Conservation (phyloP, 2,329 filamentous ascomycete species). For the Verticillium zaregamsianum region DNA sequence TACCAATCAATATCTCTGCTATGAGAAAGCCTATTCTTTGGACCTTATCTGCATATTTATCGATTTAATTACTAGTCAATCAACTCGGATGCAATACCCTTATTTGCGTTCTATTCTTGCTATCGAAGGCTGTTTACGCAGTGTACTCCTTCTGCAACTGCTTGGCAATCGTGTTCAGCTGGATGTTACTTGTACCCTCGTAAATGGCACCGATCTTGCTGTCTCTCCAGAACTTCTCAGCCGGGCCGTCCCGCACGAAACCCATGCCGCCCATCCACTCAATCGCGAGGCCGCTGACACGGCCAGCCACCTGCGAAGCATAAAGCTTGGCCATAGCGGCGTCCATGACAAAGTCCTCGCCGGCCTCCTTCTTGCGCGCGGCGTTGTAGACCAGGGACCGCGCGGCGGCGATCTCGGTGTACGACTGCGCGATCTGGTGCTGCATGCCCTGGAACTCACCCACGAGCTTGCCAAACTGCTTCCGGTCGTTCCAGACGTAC, state of each 20-base stretch:
- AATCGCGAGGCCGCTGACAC: slow-evolving; percentile 78
- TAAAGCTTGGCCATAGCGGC: slow-evolving; percentile 98
- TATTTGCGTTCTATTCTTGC: background rate
- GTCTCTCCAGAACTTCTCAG: slow-evolving; percentile 97
- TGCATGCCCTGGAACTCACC: slow-evolving; percentile 99
- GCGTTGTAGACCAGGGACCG: slow-evolving; percentile 94
- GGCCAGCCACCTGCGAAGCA: slow-evolving; percentile 85
- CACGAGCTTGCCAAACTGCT: slow-evolving; percentile 90
- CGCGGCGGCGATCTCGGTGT: slow-evolving; percentile 88
- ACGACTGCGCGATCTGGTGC: slow-evolving; percentile 95
- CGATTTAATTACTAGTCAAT: background rate
- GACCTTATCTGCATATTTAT: no score
- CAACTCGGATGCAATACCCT: background rate
- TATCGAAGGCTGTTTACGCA: slow-evolving; percentile 15
- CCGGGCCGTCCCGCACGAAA: slow-evolving; percentile 91
- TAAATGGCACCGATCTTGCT: slow-evolving; percentile 99
- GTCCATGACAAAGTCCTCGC: slow-evolving; percentile 90
- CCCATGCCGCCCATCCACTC: slow-evolving; percentile 99
- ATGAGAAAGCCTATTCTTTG: no score
- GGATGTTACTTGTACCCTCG: slow-evolving; percentile 81
- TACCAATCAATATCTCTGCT: no score
- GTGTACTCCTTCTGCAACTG: slow-evolving; percentile 60
- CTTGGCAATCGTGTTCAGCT: slow-evolving; percentile 64
- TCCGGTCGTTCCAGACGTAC: slow-evolving; percentile 97
- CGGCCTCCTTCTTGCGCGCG: slow-evolving; percentile 95